A percentile compares a stretch with the other conserved stretches of the same genome.
Conservation (phyloP, 164 flowering plant genomes). For the Umbellularia californica region DNA sequence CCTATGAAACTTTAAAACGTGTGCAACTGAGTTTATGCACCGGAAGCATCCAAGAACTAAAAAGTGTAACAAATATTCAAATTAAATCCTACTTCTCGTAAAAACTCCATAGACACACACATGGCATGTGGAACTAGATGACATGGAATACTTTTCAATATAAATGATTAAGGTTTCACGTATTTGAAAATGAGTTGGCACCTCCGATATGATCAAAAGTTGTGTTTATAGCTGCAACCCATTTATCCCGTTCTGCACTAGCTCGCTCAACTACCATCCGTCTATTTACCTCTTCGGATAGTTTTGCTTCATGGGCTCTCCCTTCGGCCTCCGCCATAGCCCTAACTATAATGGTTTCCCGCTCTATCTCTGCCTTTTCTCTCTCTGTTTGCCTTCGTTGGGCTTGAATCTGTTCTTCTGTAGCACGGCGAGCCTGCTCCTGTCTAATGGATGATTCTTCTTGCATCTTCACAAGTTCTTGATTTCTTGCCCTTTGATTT, state of each 20-base stretch:
- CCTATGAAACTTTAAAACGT: too few species aligned
- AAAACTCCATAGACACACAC: not conserved
- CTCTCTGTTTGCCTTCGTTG: slow-evolving; percentile 79
- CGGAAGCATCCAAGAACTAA: too few species aligned
- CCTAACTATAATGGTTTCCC: slow-evolving; percentile 81
- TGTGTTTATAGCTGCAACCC: slow-evolving; percentile 96
- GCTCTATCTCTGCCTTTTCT: slow-evolving; percentile 85
- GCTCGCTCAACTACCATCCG: slow-evolving; percentile 71
- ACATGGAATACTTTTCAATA: not conserved
- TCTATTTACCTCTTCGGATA: slow-evolving; percentile 78
- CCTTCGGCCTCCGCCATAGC: slow-evolving; percentile 95
- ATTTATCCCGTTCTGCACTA: slow-evolving; percentile 88
- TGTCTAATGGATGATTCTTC: slow-evolving; percentile 71
- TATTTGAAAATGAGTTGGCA: slow-evolving; percentile 13
- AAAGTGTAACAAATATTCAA: not conserved
- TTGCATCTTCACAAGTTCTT: slow-evolving; percentile 84
- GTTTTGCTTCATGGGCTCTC: slow-evolving; percentile 86
- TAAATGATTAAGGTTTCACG: not conserved
- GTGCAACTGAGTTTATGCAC: too few species aligned
- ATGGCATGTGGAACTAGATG: not conserved
- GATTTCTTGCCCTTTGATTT: slow-evolving; percentile 72
- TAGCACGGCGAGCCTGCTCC: slow-evolving; percentile 73
- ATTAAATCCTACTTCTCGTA: not conserved
- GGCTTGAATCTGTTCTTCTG: slow-evolving; percentile 91
- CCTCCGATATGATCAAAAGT: slow-evolving; percentile 95